These are phyloP conservation scores for Penicillium cataractarum DNA, from an alignment of 495 filamentous ascomycete genomes.

Conservation along the genomic window DNA sequence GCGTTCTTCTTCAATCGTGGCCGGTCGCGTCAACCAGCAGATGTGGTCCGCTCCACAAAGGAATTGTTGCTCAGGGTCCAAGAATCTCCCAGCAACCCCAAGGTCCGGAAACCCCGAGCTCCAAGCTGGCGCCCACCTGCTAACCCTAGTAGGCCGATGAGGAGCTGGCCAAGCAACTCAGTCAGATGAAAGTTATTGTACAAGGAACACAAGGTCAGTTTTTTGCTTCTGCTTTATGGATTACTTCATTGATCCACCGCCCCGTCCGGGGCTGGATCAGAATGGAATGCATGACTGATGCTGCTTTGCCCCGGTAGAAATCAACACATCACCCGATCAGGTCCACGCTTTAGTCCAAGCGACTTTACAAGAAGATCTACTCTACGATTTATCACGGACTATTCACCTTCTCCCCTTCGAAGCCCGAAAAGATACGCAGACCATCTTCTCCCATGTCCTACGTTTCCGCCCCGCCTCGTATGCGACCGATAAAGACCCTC, in stretches of 20 bases:
- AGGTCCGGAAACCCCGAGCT: conserved; percentile 53
- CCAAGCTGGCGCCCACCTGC: conserved; percentile 19
- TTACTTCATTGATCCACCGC: conserved; percentile 1
- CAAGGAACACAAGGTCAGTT: conserved; percentile 78
- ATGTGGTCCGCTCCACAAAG: conserved; percentile 60
- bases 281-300: conserved; percentile 19
- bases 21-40: conserved; percentile 55
- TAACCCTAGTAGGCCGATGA: conserved; percentile 61
- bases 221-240: conserved; percentile 2
- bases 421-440: conserved; percentile 85
- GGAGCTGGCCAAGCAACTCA: conserved; percentile 74
- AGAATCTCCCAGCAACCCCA: conserved; percentile 44
- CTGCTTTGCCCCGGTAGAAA: conserved; percentile 55
- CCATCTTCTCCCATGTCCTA: conserved; percentile 86
- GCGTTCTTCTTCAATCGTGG: conserved; percentile 89
- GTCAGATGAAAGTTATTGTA: conserved; percentile 80
- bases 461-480: conserved; percentile 68
- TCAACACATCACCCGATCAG: conserved; percentile 82
- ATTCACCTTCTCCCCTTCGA: conserved; percentile 91
- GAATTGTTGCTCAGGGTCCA: conserved; percentile 56
- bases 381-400: conserved; percentile 76
- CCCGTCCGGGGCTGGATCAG: conserved; percentile 7
- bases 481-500: conserved; percentile 62
- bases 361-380: conserved; percentile 84
- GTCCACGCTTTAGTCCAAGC: conserved; percentile 77